These are phyloP conservation scores for Tetrahymena borealis DNA, from an alignment of 73 alveolate species.

Conservation along the genomic window DNA sequence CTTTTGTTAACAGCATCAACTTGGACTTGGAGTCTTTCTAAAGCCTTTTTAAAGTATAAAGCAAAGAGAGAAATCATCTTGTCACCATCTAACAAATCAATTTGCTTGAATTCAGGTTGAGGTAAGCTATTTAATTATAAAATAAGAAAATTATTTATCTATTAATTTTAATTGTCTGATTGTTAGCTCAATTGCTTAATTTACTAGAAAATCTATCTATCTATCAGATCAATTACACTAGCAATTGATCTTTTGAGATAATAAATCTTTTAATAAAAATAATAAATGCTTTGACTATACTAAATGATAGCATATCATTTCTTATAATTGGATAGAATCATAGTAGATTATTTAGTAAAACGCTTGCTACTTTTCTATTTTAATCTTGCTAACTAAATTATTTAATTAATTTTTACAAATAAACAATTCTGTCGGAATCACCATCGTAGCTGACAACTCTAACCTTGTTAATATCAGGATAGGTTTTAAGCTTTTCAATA, in stretches of 20 bases:
- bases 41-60: slow-evolving; percentile 46
- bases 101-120: neutral
- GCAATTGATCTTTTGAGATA: neutral
- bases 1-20: slow-evolving; percentile 12
- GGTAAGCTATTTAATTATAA: neutral
- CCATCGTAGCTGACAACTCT: slow-evolving; percentile 63
- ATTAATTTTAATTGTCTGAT: no score
- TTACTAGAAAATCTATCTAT: no score
- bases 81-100: slow-evolving; percentile 73
- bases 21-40: neutral
- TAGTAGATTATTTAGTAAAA: no score
- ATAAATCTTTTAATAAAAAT: neutral
- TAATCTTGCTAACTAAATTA: slow-evolving; percentile 28
- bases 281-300: neutral
- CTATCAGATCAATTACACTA: no score
- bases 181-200: neutral
- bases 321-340: no score
- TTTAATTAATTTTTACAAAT: slow-evolving; percentile 58
- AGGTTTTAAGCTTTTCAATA: slow-evolving; percentile 19
- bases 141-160: neutral
- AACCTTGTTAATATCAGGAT: slow-evolving; percentile 55
- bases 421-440: slow-evolving; percentile 88
- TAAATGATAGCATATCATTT: no score
- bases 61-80: slow-evolving; percentile 64
- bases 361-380: no score